These are phyloP conservation scores for Capsicum baccatum DNA, from an alignment of 257 asterid species.

Conservation along the genomic window DNA sequence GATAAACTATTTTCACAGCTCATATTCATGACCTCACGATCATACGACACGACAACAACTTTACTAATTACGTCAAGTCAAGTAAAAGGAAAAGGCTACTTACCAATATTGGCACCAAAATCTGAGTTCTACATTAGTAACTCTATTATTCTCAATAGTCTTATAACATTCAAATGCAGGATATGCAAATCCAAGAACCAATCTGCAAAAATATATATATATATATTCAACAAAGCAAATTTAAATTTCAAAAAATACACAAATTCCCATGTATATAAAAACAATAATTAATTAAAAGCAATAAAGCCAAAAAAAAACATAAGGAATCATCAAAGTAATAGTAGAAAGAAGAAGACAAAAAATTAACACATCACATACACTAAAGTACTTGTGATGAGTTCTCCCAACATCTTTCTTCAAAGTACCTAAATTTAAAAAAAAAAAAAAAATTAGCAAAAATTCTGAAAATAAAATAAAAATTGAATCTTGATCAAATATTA, in stretches of 20 bases:
- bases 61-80: no score
- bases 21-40: no score
- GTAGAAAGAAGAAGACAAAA: conserved; percentile 7
- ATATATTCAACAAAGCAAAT: not conserved
- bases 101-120: conserved; percentile 98
- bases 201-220: conserved; percentile 39
- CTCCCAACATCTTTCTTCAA: conserved; percentile 71
- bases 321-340: conserved; percentile 39
- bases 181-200: conserved; percentile 87
- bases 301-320: not conserved
- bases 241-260: not conserved
- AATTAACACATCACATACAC: conserved; percentile 49
- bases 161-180: conserved; percentile 93
- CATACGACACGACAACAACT: no score
- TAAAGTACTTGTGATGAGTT: conserved; percentile 60
- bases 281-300: not conserved
- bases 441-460: not conserved
- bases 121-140: conserved; percentile 68
- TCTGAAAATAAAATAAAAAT: not conserved
- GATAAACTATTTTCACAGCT: no score
- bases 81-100: conserved; percentile 19
- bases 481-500: not conserved
- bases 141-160: conserved; percentile 77
- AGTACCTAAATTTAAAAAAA: not conserved
- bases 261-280: conserved; percentile 22